Base-by-base conservation (phyloP, 2,329 filamentous ascomycete genomes). In the Exophiala alcalophila region DNA sequence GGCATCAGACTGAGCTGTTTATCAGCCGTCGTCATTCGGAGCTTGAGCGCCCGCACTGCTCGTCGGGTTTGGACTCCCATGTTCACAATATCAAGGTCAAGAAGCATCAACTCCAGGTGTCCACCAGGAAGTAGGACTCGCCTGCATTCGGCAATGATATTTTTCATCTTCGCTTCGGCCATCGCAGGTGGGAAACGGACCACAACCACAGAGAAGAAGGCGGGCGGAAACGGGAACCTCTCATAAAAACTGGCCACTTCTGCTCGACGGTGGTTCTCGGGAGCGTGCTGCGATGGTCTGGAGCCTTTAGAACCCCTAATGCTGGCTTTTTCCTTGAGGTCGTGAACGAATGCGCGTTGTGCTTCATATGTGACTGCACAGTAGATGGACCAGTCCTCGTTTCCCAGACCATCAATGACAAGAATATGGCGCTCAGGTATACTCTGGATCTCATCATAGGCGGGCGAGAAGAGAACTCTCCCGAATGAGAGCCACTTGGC, bases 361-460 rank as follows among this genome's bases (percentile, higher is more conserved):
- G 38, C 30, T 4, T 68, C 66, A 40, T 73, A 73, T 2, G 69
- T 71, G 34, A 73, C 57, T 10, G 70, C 67, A 53, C 70, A 73
- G 51, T 73, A 73, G 51, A 71, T 72, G 6, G 70, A 73, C 70
- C 70, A 73, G 44, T 73, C 70, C 40, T 72, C 69, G 39, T 72
- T 72, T n/a, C 69, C 70, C 12, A 73, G 58, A 9, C 70, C 70
- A 48, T 73, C 70, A 31, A 73, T 65, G 16, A 73, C 67, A 23
- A 73, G 61, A 14, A 73, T 68, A 29, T 67, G 63, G 15, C 66
- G 63, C 37, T 68, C 64, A 4, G 64, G 61, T 15, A 61, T 59
- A 4, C 58, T 50, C 27, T 65, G 62, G 21, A 72, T 61, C 35
- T 69, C 68, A 21, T 66, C 67, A 49, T 72, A 68, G 7, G 68